These are phyloP conservation scores for Alternaria alternata DNA, from an alignment of 2,329 filamentous ascomycete species.

Conservation along the genomic window DNA sequence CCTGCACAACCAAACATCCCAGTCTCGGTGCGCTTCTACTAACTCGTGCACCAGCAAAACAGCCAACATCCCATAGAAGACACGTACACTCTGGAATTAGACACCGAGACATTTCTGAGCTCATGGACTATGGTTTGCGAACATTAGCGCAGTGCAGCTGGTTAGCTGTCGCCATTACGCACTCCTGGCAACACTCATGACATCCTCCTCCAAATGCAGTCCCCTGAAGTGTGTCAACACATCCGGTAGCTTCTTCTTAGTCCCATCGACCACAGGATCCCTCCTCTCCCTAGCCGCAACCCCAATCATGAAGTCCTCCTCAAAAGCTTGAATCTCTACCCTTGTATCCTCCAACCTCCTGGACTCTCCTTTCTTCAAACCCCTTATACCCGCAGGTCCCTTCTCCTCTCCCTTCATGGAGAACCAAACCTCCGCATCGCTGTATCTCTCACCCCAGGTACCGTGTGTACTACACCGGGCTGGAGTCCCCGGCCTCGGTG, in stretches of 20 bases:
- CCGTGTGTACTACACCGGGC: conserved; percentile 55
- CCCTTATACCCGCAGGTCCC: conserved; percentile 12
- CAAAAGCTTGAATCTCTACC: conserved; percentile 66
- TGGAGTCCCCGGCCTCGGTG: conserved; percentile 52
- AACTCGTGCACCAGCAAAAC: not conserved
- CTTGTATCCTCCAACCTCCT: conserved; percentile 59
- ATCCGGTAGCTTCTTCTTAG: conserved; percentile 40
- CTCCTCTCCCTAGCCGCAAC: conserved; percentile 56
- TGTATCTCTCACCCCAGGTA: conserved; percentile 57
- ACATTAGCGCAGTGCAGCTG: not conserved
- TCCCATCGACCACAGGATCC: conserved; percentile 21
- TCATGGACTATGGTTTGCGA: not conserved
- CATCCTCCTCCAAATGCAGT: conserved; percentile 58
- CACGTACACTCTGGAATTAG: too few relatives aligned
- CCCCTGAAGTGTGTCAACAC: conserved; percentile 53
- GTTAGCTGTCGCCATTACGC: not conserved
- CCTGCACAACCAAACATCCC: too few relatives aligned
- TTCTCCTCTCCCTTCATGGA: conserved; percentile 46
- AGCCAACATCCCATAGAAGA: not conserved
- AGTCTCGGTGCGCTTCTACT: not conserved
- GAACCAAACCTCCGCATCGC: conserved; percentile 61
- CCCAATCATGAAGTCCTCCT: conserved; percentile 66
- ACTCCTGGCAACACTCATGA: conserved; percentile 37
- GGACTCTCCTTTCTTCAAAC: conserved; percentile 13
- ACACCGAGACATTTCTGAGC: too few relatives aligned